Evolutionary conservation across 176 grass and related monocot genomes (phyloP).

Genomic region (Tillandsia fasciculata): DNA sequence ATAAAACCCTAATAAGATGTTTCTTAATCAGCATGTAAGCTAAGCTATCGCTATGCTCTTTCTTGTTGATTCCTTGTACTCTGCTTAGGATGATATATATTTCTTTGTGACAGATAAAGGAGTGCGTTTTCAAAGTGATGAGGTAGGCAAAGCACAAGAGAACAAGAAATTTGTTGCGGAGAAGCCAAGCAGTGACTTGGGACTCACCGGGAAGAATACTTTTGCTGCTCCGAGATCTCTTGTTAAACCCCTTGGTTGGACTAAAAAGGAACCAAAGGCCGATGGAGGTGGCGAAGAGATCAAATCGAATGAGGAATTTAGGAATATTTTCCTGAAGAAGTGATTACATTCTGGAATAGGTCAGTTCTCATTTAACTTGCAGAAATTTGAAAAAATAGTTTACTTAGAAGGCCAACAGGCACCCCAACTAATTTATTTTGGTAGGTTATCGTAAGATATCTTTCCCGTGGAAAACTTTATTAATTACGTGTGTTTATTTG

Average conservation of each 20-base stretch:
- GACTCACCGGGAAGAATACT: constrained; percentile 45
- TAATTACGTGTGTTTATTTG: neutral
- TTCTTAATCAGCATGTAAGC: too few species aligned
- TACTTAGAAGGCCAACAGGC: neutral
- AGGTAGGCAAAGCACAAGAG: constrained; percentile 17
- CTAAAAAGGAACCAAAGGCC: constrained; percentile 39
- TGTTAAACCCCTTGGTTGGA: constrained; percentile 60
- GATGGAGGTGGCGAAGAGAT: constrained; percentile 40
- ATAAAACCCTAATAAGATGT: too few species aligned
- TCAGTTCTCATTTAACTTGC: constrained; percentile 9
- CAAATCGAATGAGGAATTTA: constrained; percentile 87
- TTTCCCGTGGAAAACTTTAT: neutral
- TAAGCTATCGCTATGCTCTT: neutral
- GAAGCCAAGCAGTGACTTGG: constrained; percentile 10
- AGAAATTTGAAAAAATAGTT: constrained; percentile 1
- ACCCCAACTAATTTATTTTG: neutral
- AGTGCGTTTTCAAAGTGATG: constrained; percentile 26
- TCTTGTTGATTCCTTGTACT: constrained; percentile 8
- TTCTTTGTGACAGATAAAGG: constrained; percentile 20
- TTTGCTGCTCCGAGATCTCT: constrained; percentile 56
- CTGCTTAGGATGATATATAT: constrained; percentile 15
- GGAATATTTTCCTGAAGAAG: constrained; percentile 83
- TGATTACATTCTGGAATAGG: constrained; percentile 26
- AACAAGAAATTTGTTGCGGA: constrained; percentile 25
- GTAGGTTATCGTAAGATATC: neutral